Evolutionary conservation across 75 land plant species (phyloP).

Genomic region (Adiantum capillusveneris): DNA sequence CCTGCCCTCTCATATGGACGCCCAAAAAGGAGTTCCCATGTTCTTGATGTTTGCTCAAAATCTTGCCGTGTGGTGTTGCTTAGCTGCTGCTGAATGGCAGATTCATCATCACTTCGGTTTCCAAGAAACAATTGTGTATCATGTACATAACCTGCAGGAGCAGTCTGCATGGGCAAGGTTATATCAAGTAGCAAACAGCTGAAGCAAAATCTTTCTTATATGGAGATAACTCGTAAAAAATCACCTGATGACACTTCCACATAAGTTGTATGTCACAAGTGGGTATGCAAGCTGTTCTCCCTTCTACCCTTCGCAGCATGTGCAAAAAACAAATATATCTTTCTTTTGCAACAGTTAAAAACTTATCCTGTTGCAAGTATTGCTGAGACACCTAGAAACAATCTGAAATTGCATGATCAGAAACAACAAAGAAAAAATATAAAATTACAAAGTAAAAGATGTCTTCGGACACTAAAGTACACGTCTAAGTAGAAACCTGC

Average conservation of each 20-base stretch:
- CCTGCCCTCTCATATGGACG: constrained; percentile 85
- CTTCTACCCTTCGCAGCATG: constrained; percentile 27
- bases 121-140: constrained; percentile 46
- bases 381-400: neutral
- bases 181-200: neutral
- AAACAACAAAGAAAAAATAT: neutral
- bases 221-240: neutral
- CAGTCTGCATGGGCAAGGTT: constrained; percentile 29
- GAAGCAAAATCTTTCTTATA: neutral
- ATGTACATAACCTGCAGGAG: constrained; percentile 49
- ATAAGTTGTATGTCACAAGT: constrained; percentile 70
- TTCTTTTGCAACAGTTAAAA: constrained; percentile 55
- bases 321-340: constrained; percentile 65
- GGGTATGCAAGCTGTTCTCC: constrained; percentile 38
- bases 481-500: too few species aligned
- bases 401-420: neutral
- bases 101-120: constrained; percentile 20
- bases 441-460: neutral
- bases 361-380: constrained; percentile 9
- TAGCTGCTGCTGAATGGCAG: constrained; percentile 26
- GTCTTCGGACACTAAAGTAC: too few species aligned
- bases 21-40: constrained; percentile 65
- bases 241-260: constrained; percentile 76
- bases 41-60: constrained; percentile 39
- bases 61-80: constrained; percentile 26